phyloP scores from a whole-genome alignment of 2,329 filamentous ascomycete genomes.

The Gremmenia infestans region DNA sequence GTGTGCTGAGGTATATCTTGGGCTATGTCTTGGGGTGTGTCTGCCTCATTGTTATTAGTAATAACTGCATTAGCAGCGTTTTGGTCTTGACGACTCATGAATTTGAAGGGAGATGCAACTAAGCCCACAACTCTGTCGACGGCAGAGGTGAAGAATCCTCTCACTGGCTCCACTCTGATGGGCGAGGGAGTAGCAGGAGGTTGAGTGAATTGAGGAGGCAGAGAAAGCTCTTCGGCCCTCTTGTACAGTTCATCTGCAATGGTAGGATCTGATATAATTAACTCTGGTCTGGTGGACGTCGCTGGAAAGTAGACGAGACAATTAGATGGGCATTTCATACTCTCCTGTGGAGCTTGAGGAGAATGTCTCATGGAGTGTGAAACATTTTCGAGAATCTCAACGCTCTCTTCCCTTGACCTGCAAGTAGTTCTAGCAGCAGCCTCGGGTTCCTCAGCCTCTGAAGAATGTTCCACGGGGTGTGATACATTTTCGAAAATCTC shows the following conservation, averaged over 20 bases:
- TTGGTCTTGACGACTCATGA: background rate
- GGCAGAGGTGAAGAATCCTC: background rate
- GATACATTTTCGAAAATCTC: too few relatives aligned
- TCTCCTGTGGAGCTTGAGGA: background rate
- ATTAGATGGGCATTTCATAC: background rate
- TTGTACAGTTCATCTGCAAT: background rate
- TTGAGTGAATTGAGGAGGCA: background rate
- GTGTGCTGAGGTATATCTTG: too few relatives aligned
- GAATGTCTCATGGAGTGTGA: background rate
- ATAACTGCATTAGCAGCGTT: background rate
- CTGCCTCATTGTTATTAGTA: background rate
- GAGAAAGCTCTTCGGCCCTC: background rate
- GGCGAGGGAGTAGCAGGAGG: background rate
- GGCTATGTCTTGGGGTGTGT: background rate
- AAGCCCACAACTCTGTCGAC: background rate
- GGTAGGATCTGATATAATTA: background rate
- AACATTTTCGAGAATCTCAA: background rate
- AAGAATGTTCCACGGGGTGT: too few relatives aligned
- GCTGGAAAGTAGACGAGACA: background rate
- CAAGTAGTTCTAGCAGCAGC: too few relatives aligned
- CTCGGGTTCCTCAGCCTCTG: too few relatives aligned
- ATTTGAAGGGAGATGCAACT: background rate
- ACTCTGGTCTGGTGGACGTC: background rate
- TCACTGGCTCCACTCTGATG: background rate
- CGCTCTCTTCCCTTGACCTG: background rate